Percentiles rank a stretch among this genome's conserved stretches.
phyloP scores from a whole-genome alignment of 192 early-diverging fungal species.

The Backusella parvicylindrica region DNA sequence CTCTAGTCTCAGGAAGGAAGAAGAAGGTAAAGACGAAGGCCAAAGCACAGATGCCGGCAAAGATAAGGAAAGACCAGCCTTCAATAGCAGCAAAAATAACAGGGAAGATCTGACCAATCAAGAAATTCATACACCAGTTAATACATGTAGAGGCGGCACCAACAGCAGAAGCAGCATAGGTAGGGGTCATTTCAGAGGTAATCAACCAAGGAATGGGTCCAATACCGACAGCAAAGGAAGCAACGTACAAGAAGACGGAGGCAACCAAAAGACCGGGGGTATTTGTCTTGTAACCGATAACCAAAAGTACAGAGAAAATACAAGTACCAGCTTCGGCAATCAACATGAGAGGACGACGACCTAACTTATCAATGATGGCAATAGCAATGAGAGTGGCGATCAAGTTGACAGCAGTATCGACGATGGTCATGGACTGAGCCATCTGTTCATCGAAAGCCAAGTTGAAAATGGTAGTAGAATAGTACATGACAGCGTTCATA shows the following conservation, averaged over 20 bases:
- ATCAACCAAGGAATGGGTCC: conserved; percentile 83
- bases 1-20: conserved; percentile 53
- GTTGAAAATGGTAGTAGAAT: conserved; percentile 76
- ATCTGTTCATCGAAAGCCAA: conserved; percentile 51
- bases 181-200: conserved; percentile 72
- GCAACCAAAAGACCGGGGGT: conserved; percentile 56
- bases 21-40: conserved; percentile 36
- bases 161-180: conserved; percentile 68
- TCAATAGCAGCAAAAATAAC: conserved; percentile 18
- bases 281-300: conserved; percentile 56
- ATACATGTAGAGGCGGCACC: conserved; percentile 67
- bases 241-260: conserved; percentile 72
- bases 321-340: conserved; percentile 58
- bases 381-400: conserved; percentile 59
- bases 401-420: conserved; percentile 55
- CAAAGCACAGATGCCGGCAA: conserved; percentile 2
- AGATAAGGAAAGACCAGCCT: conserved; percentile 7
- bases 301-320: conserved; percentile 57
- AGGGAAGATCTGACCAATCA: conserved; percentile 43
- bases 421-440: conserved; percentile 59
- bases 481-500: conserved; percentile 85
- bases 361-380: conserved; percentile 57
- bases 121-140: conserved; percentile 63
- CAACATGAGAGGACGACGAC: conserved; percentile 65
- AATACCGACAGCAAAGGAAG: conserved; percentile 74